Conservation (phyloP, 164 flowering plant genomes). For the Magnolia officinalis region DNA sequence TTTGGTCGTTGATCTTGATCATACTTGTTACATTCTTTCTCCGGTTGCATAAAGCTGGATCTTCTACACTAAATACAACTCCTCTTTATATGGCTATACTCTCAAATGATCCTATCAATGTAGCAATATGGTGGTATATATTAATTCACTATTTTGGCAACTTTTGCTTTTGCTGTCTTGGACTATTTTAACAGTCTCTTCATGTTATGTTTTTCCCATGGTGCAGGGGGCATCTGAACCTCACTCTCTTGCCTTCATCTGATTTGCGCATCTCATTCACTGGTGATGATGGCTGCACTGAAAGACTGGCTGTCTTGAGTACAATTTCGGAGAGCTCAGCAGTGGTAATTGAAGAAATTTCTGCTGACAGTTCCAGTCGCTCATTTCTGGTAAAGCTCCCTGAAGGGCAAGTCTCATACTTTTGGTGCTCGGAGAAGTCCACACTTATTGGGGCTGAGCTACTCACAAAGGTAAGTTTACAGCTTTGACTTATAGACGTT, state of each 20-base stretch:
- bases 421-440: constrained; percentile 92
- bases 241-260: constrained; percentile 77
- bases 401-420: constrained; percentile 42
- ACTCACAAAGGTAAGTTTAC: constrained; percentile 57
- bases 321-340: constrained; percentile 33
- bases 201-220: constrained; percentile 8
- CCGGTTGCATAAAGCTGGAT: too few relatives aligned
- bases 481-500: background rate
- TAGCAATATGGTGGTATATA: too few relatives aligned
- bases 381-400: constrained; percentile 59
- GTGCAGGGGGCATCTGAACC: constrained; percentile 77
- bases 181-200: background rate
- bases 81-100: too few relatives aligned
- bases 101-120: too few relatives aligned
- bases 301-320: constrained; percentile 58
- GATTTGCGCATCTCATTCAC: constrained; percentile 70
- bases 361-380: constrained; percentile 72
- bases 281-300: constrained; percentile 76
- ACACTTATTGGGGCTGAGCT: constrained; percentile 65
- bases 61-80: too few relatives aligned
- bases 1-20: too few relatives aligned
- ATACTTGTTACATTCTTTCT: too few relatives aligned
- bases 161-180: too few relatives aligned
- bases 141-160: too few relatives aligned
- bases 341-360: constrained; percentile 54